Percentiles rank a stretch among this genome's conserved stretches.
Conservation (phyloP, 83 land plant species). For the Isoetes engelmannii region DNA sequence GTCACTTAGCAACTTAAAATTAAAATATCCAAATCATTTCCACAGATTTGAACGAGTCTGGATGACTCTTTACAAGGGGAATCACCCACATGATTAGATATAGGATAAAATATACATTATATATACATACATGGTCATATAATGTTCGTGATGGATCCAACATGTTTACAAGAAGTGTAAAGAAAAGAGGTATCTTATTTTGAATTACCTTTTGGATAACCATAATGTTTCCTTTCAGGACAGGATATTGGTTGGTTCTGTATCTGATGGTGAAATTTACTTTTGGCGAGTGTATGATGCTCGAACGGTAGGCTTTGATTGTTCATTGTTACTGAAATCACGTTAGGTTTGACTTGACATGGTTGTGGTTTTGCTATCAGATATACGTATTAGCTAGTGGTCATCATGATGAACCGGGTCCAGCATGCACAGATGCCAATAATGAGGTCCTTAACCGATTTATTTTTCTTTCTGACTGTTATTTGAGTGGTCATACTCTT, state of each 20-base stretch:
- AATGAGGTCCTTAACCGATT: constrained; percentile 7
- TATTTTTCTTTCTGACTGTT: neutral
- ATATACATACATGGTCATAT: too few species aligned
- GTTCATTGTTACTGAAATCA: neutral
- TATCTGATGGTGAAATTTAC: constrained; percentile 18
- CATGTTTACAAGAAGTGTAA: too few species aligned
- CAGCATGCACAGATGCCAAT: constrained; percentile 17
- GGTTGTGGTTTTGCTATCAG: neutral
- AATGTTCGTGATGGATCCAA: too few species aligned
- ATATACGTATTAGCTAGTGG: constrained; percentile 13
- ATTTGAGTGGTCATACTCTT: neutral
- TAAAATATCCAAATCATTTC: too few species aligned
- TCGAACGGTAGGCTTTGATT: constrained; percentile 8
- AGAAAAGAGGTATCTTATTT: too few species aligned
- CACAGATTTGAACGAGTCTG: too few species aligned
- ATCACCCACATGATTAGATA: too few species aligned
- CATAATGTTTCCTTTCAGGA: constrained; percentile 7
- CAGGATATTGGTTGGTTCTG: constrained; percentile 14
- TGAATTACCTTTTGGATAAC: too few species aligned
- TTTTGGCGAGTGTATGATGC: constrained; percentile 31
- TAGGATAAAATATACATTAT: too few species aligned
- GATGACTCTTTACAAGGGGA: too few species aligned
- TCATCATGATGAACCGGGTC: constrained; percentile 16
- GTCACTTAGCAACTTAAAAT: too few species aligned
- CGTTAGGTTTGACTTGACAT: neutral